phyloP scores from a whole-genome alignment of 2,329 filamentous ascomycete genomes.

The Myriosclerotinia scirpicola region DNA sequence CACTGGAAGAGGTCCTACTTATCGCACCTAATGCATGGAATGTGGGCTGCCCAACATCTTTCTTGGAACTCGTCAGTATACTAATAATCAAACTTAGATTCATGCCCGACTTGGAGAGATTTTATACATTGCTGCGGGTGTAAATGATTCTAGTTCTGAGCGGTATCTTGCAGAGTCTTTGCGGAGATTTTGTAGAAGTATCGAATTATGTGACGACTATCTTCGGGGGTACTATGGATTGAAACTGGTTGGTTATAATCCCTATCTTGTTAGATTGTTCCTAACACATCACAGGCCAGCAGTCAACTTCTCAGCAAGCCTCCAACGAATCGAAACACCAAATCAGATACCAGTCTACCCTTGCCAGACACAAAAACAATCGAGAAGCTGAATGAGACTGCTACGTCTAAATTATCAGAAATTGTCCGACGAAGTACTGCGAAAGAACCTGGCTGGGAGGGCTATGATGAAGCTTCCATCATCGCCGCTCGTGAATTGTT shows the following conservation, averaged over 20 bases:
- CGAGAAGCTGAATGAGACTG: slow-evolving; percentile 67
- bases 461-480: slow-evolving; percentile 71
- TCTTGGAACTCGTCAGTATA: slow-evolving; percentile 32
- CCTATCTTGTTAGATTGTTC: background rate
- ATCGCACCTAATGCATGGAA: slow-evolving; percentile 94
- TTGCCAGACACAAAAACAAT: slow-evolving; percentile 59
- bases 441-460: slow-evolving; percentile 66
- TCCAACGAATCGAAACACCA: slow-evolving; percentile 49
- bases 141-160: slow-evolving; percentile 43
- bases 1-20: slow-evolving; percentile 86
- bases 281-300: slow-evolving; percentile 38
- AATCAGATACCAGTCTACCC: slow-evolving; percentile 48
- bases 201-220: slow-evolving; percentile 93
- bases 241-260: slow-evolving; percentile 61
- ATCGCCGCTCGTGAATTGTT: slow-evolving; percentile 62
- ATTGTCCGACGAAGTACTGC: slow-evolving; percentile 66
- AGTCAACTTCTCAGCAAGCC: slow-evolving; percentile 46
- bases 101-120: slow-evolving; percentile 86
- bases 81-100: slow-evolving; percentile 52
- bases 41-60: slow-evolving; percentile 52
- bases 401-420: slow-evolving; percentile 73
- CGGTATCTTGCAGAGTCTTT: slow-evolving; percentile 69
- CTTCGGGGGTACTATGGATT: slow-evolving; percentile 90
- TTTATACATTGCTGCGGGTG: slow-evolving; percentile 66
- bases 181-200: slow-evolving; percentile 82